Percentiles rank a stretch among this genome's conserved stretches.
These are phyloP conservation scores for Pseudomonodictys pantanalensis DNA, from an alignment of 495 filamentous ascomycete genomes.

Conservation along the genomic window DNA sequence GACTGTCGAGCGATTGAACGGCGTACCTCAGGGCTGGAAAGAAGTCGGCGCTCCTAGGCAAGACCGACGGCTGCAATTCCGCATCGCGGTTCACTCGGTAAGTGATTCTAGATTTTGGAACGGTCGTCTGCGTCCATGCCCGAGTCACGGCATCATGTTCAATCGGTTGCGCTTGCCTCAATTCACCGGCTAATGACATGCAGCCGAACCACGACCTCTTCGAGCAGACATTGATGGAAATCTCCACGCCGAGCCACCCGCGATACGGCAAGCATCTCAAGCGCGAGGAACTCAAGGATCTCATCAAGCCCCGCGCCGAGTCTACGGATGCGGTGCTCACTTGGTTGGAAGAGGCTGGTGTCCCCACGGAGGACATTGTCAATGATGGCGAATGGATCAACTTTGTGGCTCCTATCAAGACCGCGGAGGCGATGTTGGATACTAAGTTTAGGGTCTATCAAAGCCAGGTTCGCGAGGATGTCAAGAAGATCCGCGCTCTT, in stretches of 20 bases:
- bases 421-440: constrained; percentile 39
- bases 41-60: constrained; percentile 31
- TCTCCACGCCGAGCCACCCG: constrained; percentile 60
- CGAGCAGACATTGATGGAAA: constrained; percentile 58
- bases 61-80: constrained; percentile 31
- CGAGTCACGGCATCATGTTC: not conserved
- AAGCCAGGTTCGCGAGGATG: constrained; percentile 18
- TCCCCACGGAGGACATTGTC: constrained; percentile 28
- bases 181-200: not conserved
- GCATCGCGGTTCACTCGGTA: constrained; percentile 39
- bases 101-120: not conserved
- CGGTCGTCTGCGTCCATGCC: not conserved
- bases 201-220: constrained; percentile 54
- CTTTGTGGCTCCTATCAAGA: constrained; percentile 37
- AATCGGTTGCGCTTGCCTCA: not conserved
- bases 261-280: constrained; percentile 64
- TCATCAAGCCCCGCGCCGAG: constrained; percentile 32
- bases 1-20: constrained; percentile 21
- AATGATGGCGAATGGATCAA: constrained; percentile 40
- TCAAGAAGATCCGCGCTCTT: constrained; percentile 51
- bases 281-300: constrained; percentile 45
- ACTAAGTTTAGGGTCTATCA: constrained; percentile 39
- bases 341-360: constrained; percentile 37
- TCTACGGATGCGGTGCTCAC: constrained; percentile 30
- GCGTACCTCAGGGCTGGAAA: constrained; percentile 40